Evolutionary conservation across 768 basidiomycete species (phyloP), one percentile per base, ranked within the genome.

Genomic region (Galerina marginata): DNA sequence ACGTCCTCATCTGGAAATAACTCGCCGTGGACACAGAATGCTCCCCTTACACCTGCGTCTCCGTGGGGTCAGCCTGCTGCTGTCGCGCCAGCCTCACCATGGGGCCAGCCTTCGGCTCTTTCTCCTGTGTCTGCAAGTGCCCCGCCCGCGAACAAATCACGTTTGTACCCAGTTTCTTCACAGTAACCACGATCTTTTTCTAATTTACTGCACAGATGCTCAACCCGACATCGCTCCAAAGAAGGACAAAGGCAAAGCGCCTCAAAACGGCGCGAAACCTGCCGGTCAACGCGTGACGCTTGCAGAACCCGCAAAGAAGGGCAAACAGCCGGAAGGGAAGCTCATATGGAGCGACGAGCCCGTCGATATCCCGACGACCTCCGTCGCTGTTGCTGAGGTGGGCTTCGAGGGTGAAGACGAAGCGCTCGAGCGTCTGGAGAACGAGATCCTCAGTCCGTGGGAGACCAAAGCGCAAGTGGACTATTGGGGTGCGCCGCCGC

Each of bases 11-110:
- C 51, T 12, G 16, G 25, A 16, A 38, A 37, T 25, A 57, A 57
- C 37, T 57, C 56, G 44, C 56, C 56, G 2, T 57, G 47, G 56
- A 40, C 38, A 9, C 51, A 53, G 51, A 14, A 37, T n/a, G 39
- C 51, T 29, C 38, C 38, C 2, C 14, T 53, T 12, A 16, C 51
- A 14, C 51, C 51, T 14, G 51, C 51, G 9, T 53, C 51, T 2
- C 51, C 51, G 11, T 53, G 51, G 51, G 51, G 23, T 25, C 36
- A 42, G 44, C 2, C 37, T 40, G 39, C 51, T 29, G 51, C 38
- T 6, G 4, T 53, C 14, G 14, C 51, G 11, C 51, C 51, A 11
- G 51, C 51, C n/a, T 52, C 51, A 0, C 51, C 51, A 1, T 52
- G 51, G 51, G 51, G 16, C n/a, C 33, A 39, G 43, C 54, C 43